Evolutionary conservation across 352 stramenopile species (phyloP), one percentile per base, ranked within the genome.

Genomic region (Phytophthora chlamydospora): DNA sequence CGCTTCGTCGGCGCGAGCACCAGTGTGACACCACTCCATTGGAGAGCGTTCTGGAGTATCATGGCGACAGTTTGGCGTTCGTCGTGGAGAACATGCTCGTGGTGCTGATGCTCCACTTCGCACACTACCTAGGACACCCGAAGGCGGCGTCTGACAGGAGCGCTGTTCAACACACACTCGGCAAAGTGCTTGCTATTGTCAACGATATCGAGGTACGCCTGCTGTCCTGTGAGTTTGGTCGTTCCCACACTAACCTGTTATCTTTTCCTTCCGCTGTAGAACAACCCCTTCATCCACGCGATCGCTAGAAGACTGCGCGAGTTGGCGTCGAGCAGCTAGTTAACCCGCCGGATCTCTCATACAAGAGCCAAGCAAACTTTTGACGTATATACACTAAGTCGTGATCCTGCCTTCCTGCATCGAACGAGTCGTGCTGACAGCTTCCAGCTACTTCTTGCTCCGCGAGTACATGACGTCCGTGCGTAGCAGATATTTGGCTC

Each of bases 401-500:
- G 24, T 44, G 40, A n/a, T 19, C 7, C 32, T 50, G 41, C 21
- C 24, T 29, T 29, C 24, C 24, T 29, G 2, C 21, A 24, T 24
- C 3, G 21, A 24, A 3, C 21, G 21, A 24, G 21, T 24, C 21
- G 21, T 24, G 21, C 3, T 29, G 24, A 29, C 24, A 29, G 24
- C 8, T 31, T 31, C 7, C 6, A 9, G 54, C 16, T 57, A 69
- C 17, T 54, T 70, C 27, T 63, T 66, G 13, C 43, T 59, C 16
- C 41, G 58, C 29, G 76, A 79, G 68, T 92, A 94, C 85, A 94
- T 94, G 68, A 94, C 79, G 72, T 94, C 85, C 0, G 83, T 87
- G 17, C 85, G 83, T 11, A 92, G 59, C 11, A 94, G 51, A 50
- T 92, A 92, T 58, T 94, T 94, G 10, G 60, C 78, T 45, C 85